Evolutionary conservation across 441 rosid species (phyloP), one percentile per base, ranked within the genome.

Genomic region (Gossypium lobatum): DNA sequence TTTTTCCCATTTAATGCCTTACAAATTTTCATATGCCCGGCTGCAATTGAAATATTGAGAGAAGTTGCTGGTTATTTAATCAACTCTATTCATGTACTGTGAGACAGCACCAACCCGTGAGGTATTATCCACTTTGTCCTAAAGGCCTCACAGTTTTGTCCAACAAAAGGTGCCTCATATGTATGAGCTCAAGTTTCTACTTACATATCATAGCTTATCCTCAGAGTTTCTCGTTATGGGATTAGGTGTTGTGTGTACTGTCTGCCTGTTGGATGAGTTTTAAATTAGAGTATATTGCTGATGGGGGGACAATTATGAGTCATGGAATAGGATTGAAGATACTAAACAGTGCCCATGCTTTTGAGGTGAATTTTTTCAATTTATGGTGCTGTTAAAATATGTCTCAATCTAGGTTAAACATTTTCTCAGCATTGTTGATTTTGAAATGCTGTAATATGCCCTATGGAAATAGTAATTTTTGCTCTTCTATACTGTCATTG

Each of bases 401-500:
- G 31, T 23, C 7, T 23, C 16, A 0, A 13, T 66, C 18, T 21
- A 18, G 8, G 37, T 69, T 17, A 7, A 72, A 21, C 9, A 66
- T 63, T 65, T 60, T 64, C 52, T 28, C 17, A 2, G 65, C 17
- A 20, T 50, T 70, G 50, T 11, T 31, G 50, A 64, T 14, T 18
- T 55, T 54, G 21, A 52, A 53, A 18, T 52, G 48, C 54, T 54
- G 54, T 39, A 42, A 26, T 73, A 26, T 75, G 65, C 60, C 34
- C 25, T 23, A 4, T 65, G 39, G 31, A 59, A 61, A n/a, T 62
- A 0, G 18, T 78, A 55, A 63, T 17, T 23, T 65, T 48, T 73
- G 11, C 45, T 58, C 39, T 50, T 75, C 23, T 59, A 3, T 60
- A 65, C 6, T 28, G 59, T 73, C 74, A 53, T 73, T 73, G 77